Evolutionary conservation across 441 rosid genomes (phyloP).

Genomic region (Monsonia emarginata): DNA sequence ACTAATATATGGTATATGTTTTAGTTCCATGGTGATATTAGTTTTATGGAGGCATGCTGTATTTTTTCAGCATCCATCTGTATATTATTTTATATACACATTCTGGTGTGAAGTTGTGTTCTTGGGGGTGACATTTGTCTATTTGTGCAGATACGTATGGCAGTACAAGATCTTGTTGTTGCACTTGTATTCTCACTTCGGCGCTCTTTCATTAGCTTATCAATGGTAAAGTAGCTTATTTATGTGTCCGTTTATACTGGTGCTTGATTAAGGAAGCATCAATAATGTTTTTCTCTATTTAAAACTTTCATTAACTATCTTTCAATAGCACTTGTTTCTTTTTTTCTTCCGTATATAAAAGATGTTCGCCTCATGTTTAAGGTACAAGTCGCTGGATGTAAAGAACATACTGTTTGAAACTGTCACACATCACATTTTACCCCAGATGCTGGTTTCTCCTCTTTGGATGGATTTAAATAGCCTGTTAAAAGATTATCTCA

Average conservation of each 20-base stretch:
- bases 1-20: background rate
- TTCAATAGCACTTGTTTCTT: background rate
- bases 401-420: conserved; percentile 96
- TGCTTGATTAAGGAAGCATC: conserved; percentile 4
- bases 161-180: conserved; percentile 81
- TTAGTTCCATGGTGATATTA: background rate
- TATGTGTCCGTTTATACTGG: background rate
- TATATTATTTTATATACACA: background rate
- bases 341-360: conserved; percentile 17
- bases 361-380: conserved; percentile 21
- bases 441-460: conserved; percentile 78
- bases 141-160: conserved; percentile 57
- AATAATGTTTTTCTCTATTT: background rate
- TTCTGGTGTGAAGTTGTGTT: background rate
- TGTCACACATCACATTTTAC: conserved; percentile 74
- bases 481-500: conserved; percentile 79
- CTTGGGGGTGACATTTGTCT: conserved; percentile 18
- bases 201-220: conserved; percentile 63
- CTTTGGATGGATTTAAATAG: conserved; percentile 60
- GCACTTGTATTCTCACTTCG: conserved; percentile 80
- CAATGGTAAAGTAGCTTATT: conserved; percentile 47
- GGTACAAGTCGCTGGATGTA: conserved; percentile 91
- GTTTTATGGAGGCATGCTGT: background rate
- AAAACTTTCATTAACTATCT: background rate
- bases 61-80: background rate